Percentiles rank a stretch among this genome's conserved stretches.
Evolutionary conservation across 257 asterid genomes (phyloP).

Genomic region (Cruciata laevipes): DNA sequence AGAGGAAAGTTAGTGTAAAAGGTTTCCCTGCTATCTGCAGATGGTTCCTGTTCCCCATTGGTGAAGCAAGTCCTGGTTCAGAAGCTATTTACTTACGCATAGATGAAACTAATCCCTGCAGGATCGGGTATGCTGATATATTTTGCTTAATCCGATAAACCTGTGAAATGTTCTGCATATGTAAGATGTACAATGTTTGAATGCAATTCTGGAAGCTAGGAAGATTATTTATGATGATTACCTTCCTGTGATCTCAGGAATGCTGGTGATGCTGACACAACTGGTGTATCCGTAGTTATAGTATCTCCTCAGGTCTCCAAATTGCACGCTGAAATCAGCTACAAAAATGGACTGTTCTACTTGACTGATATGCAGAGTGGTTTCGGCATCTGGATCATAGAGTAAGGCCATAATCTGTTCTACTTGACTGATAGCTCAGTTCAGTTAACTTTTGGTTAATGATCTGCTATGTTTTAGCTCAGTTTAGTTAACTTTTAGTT

Average conservation of each 20-base stretch:
- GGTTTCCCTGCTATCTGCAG: slow-evolving; percentile 24
- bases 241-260: slow-evolving; percentile 40
- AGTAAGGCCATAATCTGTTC: slow-evolving; percentile 41
- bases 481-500: too few species aligned
- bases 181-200: background rate
- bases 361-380: slow-evolving; percentile 72
- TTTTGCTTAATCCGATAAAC: background rate
- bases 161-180: background rate
- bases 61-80: slow-evolving; percentile 44
- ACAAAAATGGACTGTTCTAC: slow-evolving; percentile 59
- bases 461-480: too few species aligned
- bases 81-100: slow-evolving; percentile 64
- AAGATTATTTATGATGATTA: background rate
- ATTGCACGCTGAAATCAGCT: slow-evolving; percentile 64
- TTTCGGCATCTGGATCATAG: slow-evolving; percentile 74
- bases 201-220: background rate
- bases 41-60: slow-evolving; percentile 65
- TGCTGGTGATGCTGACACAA: slow-evolving; percentile 37
- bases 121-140: slow-evolving; percentile 53
- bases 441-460: too few species aligned
- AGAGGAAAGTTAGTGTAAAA: too few species aligned
- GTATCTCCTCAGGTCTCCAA: slow-evolving; percentile 68
- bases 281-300: slow-evolving; percentile 48
- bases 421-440: too few species aligned
- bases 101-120: slow-evolving; percentile 55